phyloP scores from a whole-genome alignment of 1,284 basidiomycete species.

The Cutaneotrichosporon sp. region DNA sequence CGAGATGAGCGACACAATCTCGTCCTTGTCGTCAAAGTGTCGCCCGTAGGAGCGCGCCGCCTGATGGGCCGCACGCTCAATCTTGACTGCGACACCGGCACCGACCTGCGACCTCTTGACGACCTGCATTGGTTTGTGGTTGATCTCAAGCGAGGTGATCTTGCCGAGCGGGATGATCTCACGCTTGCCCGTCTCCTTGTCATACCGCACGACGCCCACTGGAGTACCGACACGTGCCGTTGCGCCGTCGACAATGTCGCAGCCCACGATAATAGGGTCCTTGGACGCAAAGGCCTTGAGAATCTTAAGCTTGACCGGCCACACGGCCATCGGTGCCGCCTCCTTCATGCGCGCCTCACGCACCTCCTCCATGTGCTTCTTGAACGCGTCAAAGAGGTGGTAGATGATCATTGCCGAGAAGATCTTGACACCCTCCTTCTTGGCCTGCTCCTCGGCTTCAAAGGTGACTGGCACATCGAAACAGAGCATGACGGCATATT shows the following conservation, averaged over 20 bases:
- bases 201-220: conserved; percentile 87
- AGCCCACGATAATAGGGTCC: conserved; percentile 95
- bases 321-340: conserved; percentile 91
- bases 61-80: conserved; percentile 95
- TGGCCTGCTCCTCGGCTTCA: conserved; percentile 86
- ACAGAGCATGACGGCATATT: conserved; percentile 91
- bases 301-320: conserved; percentile 92
- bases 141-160: conserved; percentile 93
- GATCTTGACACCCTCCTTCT: conserved; percentile 88
- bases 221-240: conserved; percentile 91
- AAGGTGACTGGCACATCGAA: conserved; percentile 90
- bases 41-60: conserved; percentile 86
- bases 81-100: conserved; percentile 93
- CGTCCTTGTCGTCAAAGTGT: conserved; percentile 91
- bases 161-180: conserved; percentile 90
- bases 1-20: conserved; percentile 84
- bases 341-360: conserved; percentile 88
- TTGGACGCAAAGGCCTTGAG: conserved; percentile 94
- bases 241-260: conserved; percentile 88
- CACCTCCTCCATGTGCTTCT: conserved; percentile 91
- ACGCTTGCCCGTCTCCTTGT: conserved; percentile 76
- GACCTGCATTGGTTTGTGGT: conserved; percentile 76
- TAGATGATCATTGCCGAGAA: conserved; percentile 92
- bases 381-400: conserved; percentile 97
- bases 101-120: conserved; percentile 92